Base-by-base conservation (phyloP, 2,329 filamentous ascomycete genomes). In the Colletotrichum tropicicola region DNA sequence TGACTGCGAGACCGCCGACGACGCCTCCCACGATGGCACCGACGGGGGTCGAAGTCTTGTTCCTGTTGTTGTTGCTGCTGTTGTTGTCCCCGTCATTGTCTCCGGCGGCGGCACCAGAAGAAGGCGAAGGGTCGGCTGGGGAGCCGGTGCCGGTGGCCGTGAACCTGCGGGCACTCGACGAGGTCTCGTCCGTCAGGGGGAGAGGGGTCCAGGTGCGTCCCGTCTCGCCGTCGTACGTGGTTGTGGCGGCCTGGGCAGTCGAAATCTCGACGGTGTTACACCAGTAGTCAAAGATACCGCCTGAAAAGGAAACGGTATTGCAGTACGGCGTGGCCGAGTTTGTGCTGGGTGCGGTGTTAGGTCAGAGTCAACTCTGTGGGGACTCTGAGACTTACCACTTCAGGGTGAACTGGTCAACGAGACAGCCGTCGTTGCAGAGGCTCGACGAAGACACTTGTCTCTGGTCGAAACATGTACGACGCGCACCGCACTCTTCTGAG, bases 231-330 rank as follows among this genome's bases (percentile, higher is more conserved):
- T 43, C 66, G 58, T 77, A 83, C 5, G 81, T 82, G 3, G 82
- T 85, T 23, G 71, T 70, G 2, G 80, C 75, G 27, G 71, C 67
- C 52, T 81, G 76, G 5, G 73, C 67, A 5, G 73, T 77, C 4
- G 75, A 77, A 44, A 75, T 70, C 51, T 68, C 70, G 21, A 72
- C 56, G 9, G 72, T 71, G 61, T 75, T 75, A 71, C 83, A 85
- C 71, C 77, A 83, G 68, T 78, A 85, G 68, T 84, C 83, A 23
- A 72, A 72, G 49, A 84, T 74, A 15, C 77, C 75, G 17, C 73
- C 74, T 3, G 74, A 70, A 68, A 83, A 83, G 1, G 75, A 76
- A 27, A 82, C 73, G 3, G 82, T 85, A 59, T 80, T 81, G 73
- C 83, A 85, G 67, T 74, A 84, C 1, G 78, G 79, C 2, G 68